phyloP scores from a whole-genome alignment of 352 stramenopile species.

The Blastocystis hominis region DNA sequence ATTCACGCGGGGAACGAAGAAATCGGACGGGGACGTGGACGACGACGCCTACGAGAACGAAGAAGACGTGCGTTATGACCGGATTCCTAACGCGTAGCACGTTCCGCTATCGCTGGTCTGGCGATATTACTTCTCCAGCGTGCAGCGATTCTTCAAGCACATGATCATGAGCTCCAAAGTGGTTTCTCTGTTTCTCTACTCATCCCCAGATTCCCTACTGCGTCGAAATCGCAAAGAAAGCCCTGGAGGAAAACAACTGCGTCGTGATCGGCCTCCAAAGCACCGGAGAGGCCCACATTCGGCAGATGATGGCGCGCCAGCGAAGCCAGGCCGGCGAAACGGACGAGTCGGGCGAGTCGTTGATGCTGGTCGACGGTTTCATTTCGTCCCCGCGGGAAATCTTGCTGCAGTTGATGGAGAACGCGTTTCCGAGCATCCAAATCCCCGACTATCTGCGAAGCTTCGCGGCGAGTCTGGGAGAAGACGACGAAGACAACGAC shows the following conservation, averaged over 20 bases:
- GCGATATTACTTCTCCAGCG: constrained; percentile 21
- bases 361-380: constrained; percentile 4
- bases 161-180: constrained; percentile 52
- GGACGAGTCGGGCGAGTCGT: background rate
- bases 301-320: constrained; percentile 48
- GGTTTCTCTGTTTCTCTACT: background rate
- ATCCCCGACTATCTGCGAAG: background rate
- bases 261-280: constrained; percentile 71
- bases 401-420: background rate
- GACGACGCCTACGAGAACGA: background rate
- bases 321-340: background rate
- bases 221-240: background rate
- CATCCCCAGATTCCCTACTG: constrained; percentile 7
- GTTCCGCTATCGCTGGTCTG: background rate
- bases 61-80: background rate
- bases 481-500: background rate
- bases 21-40: background rate
- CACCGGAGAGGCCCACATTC: constrained; percentile 66
- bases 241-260: constrained; percentile 59
- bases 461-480: background rate
- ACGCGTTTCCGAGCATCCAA: background rate
- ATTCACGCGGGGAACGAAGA: background rate
- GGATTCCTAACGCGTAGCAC: background rate
- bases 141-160: constrained; percentile 54
- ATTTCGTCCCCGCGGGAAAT: constrained; percentile 6